These are phyloP conservation scores for Ceriops tagal DNA, from an alignment of 345 rosid species.

Conservation along the genomic window DNA sequence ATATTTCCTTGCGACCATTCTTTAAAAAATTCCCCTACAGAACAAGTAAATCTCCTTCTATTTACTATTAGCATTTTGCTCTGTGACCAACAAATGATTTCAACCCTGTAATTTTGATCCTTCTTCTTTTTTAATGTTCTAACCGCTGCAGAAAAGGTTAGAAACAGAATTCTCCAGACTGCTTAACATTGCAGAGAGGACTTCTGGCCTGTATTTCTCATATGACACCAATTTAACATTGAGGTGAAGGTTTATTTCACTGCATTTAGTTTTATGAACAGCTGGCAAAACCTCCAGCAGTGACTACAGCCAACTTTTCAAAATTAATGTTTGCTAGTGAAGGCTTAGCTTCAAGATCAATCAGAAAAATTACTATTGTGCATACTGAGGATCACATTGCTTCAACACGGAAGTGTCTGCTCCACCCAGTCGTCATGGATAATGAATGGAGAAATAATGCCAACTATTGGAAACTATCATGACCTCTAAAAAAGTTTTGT, in stretches of 20 bases:
- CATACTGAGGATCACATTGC: neutral
- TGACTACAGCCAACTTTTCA: too few species aligned
- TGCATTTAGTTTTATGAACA: neutral
- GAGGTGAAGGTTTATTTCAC: constrained; percentile 40
- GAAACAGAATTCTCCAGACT: constrained; percentile 73
- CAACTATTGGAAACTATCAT: neutral
- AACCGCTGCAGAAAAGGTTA: constrained; percentile 64
- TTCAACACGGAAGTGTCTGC: neutral
- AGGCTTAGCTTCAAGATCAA: too few species aligned
- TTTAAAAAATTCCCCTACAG: constrained; percentile 59
- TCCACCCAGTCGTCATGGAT: neutral
- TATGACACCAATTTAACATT: constrained; percentile 83
- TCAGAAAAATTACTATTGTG: too few species aligned
- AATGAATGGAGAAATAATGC: neutral
- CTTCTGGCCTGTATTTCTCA: constrained; percentile 81
- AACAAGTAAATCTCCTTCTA: constrained; percentile 51
- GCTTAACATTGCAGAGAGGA: constrained; percentile 66
- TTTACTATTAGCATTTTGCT: neutral
- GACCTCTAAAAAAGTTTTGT: neutral
- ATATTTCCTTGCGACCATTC: constrained; percentile 87
- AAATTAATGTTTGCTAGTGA: too few species aligned
- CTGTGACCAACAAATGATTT: constrained; percentile 7
- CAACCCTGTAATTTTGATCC: constrained; percentile 6
- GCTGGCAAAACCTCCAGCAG: too few species aligned
- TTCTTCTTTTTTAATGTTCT: neutral